Conservation (phyloP, 1,284 basidiomycete genomes). For the Ceratobasidium sp. region DNA sequence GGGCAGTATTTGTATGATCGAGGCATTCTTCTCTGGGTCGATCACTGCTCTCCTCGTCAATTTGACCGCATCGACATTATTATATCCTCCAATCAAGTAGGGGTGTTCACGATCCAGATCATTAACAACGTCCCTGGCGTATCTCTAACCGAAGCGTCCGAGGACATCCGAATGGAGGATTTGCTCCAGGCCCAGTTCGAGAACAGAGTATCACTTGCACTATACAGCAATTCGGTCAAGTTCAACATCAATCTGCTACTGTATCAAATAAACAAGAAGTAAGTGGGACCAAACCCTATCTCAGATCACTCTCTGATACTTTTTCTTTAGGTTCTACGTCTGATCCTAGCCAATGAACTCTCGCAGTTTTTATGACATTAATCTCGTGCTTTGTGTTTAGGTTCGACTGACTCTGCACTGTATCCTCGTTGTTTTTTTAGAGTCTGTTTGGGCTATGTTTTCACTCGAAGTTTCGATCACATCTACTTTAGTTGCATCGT, state of each 20-base stretch:
- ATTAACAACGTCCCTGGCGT: constrained; percentile 71
- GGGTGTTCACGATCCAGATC: constrained; percentile 86
- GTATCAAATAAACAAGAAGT: constrained; percentile 98
- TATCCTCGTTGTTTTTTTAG: no score
- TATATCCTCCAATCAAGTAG: constrained; percentile 88
- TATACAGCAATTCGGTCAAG: constrained; percentile 86
- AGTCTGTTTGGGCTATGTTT: neutral
- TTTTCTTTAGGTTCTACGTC: constrained; percentile 31
- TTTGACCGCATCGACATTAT: constrained; percentile 92
- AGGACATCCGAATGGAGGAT: constrained; percentile 87
- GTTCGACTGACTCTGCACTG: no score
- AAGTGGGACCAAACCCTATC: constrained; percentile 18
- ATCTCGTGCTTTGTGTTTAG: neutral
- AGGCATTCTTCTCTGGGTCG: constrained; percentile 87
- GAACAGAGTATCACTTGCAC: constrained; percentile 77
- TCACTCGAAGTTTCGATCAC: neutral
- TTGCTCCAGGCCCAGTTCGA: constrained; percentile 93
- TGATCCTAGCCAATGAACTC: constrained; percentile 1
- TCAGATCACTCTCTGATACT: neutral
- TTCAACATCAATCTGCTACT: constrained; percentile 91
- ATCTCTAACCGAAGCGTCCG: constrained; percentile 67
- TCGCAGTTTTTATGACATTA: neutral
- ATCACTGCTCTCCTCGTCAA: constrained; percentile 90
- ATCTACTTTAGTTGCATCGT: neutral
- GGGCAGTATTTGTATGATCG: constrained; percentile 88